Conservation (phyloP, 2,329 filamentous ascomycete genomes). For the Hortaea werneckii region DNA sequence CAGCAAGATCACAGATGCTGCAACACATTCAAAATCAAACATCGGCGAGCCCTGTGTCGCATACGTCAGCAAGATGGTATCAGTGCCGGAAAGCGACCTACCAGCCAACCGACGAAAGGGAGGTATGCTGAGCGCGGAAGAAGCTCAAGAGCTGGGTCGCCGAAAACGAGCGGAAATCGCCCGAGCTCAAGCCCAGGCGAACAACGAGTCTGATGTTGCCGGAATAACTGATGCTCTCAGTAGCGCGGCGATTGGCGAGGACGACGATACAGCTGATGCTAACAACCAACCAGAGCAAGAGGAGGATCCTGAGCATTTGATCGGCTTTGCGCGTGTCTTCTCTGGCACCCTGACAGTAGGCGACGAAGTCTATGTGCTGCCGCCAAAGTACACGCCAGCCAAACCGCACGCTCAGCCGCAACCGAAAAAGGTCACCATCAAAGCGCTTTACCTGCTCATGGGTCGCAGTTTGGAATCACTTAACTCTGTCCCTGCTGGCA, state of each 20-base stretch:
- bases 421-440: slow-evolving; percentile 74
- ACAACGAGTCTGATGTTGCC: slow-evolving; percentile 37
- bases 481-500: slow-evolving; percentile 76
- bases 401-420: slow-evolving; percentile 60
- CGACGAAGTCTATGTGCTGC: slow-evolving; percentile 80
- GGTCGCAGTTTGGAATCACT: slow-evolving; percentile 77
- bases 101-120: slow-evolving; percentile 73
- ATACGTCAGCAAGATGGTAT: slow-evolving; percentile 98
- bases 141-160: slow-evolving; percentile 76
- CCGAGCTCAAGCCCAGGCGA: slow-evolving; percentile 56
- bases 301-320: slow-evolving; percentile 67
- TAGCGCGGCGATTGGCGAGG: slow-evolving; percentile 49
- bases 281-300: slow-evolving; percentile 46
- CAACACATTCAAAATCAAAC: slow-evolving; percentile 65
- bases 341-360: slow-evolving; percentile 84
- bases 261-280: slow-evolving; percentile 35
- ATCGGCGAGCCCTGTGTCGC: slow-evolving; percentile 72
- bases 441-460: slow-evolving; percentile 90
- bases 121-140: slow-evolving; percentile 68
- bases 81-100: slow-evolving; percentile 83
- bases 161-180: slow-evolving; percentile 85
- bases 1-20: slow-evolving; percentile 61
- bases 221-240: slow-evolving; percentile 52
- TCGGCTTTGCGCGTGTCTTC: slow-evolving; percentile 89
- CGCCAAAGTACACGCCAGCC: slow-evolving; percentile 84